Base-by-base conservation (phyloP, 192 early-diverging fungal species). In the Funneliformis mosseae region DNA sequence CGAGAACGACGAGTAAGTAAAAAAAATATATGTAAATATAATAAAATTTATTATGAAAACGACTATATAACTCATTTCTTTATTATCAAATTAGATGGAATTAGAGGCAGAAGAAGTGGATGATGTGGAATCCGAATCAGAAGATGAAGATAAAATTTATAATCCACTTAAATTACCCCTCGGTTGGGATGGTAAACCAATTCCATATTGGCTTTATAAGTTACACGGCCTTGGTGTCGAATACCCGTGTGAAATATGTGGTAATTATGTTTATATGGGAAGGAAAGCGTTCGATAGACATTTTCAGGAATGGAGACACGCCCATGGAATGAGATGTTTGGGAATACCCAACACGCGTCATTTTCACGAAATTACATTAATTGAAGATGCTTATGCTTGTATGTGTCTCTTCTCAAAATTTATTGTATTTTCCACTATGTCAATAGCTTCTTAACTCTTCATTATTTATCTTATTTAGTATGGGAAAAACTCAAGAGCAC, bases 151-250 rank as follows among this genome's bases (percentile, higher is more conserved):
- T 71, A 94, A 96, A 82, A 92, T 96, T 62, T 99, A 99, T 83
- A 99, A 99, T 77, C 97, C 97, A 23, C 89, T 98, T 18, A 99
- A 98, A 75, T 83, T 99, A 64, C 97, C 97, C 2, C 82, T 99
- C 71, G 97, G 96, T 14, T 98, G 96, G 96, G 97, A 99, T 83
- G 97, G 97, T 46, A 99, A 99, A 83, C 97, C 97, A 23, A 99
- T 99, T 85, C 97, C 97, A 23, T 99, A 95, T 83, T 99, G 97
- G 97, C 87, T 99, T 41, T 99, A 95, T 90, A 98, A 98, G 85
- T 88, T 99, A 67, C 97, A 98, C 82, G 97, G 97, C 7, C 85
- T 99, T 72, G 95, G 95, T 14, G 94, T 96, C 41, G 94, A 97
- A 80, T 98, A 97, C 81, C 88, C 93, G 1, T 99, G 97, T 82